Evolutionary conservation across 2,329 filamentous ascomycete genomes (phyloP), one percentile per base, ranked within the genome.

Genomic region (Hypoxylon rubiginosum): DNA sequence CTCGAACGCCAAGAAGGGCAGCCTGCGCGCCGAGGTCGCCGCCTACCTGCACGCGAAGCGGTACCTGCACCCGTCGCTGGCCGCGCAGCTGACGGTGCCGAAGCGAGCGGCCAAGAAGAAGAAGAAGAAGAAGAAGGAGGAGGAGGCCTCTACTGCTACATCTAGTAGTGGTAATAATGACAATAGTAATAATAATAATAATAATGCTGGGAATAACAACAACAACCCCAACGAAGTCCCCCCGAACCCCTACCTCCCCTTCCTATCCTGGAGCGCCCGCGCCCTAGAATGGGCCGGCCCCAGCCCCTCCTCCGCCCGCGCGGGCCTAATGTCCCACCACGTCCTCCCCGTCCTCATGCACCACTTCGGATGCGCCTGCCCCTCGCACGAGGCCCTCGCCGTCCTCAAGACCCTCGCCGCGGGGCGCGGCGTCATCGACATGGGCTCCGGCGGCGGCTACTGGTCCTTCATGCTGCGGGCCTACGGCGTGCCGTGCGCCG

Each of bases 291-390:
- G 90, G 89, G 85, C 84, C 53, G 89, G 90, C 1, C 88, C 90
- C 2, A 79, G 85, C 74, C 77, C 81, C 13, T 79, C 79, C 36
- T 86, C 89, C 2, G 82, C 81, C 15, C 79, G 82, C 26, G 83
- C 56, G 15, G 84, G 82, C 64, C 86, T 85, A 53, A 66, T 56
- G 19, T 61, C 67, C 9, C 91, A 94, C 78, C 90, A 91, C 71
- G 82, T 92, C 6, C 83, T 93, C 8, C 91, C 91, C 1, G 82
- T 93, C 17, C 83, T 93, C 59, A 93, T 93, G 84, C 91, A 93
- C 79, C 91, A 94, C 78, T 93, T 93, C 76, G 91, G 91, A 54
- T 94, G 91, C 79, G 86, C 87, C 1, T 88, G 88, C 19, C 91
- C 91, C 0, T 87, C 86, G 9, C 90, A 91, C 76, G 90, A 92